Percentiles rank a stretch among this genome's conserved stretches.
phyloP scores from a whole-genome alignment of 352 stramenopile genomes.

The Elongisporangium prolatum region DNA sequence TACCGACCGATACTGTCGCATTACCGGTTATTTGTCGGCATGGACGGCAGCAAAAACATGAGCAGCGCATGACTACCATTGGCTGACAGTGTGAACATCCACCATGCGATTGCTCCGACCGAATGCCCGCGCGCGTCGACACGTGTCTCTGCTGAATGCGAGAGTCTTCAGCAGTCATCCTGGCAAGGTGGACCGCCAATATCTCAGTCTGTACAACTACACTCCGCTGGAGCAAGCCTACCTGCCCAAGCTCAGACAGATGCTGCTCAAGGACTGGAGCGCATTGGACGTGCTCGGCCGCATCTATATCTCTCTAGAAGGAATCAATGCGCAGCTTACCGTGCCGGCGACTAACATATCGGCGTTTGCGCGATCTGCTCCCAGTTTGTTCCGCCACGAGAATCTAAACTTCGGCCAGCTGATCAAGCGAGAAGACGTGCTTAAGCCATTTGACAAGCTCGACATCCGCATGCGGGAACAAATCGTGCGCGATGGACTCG shows the following conservation, averaged over 20 bases:
- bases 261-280: slow-evolving; percentile 34
- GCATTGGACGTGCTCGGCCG: slow-evolving; percentile 47
- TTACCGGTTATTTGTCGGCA: not conserved
- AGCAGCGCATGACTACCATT: not conserved
- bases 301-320: slow-evolving; percentile 93
- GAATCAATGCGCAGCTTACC: slow-evolving; percentile 94
- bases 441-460: slow-evolving; percentile 63
- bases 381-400: slow-evolving; percentile 11
- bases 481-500: slow-evolving; percentile 89
- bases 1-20: not conserved
- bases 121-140: not conserved
- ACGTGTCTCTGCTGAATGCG: not conserved
- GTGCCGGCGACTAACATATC: slow-evolving; percentile 75
- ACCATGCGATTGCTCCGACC: not conserved
- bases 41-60: not conserved
- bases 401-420: slow-evolving; percentile 26
- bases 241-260: slow-evolving; percentile 26
- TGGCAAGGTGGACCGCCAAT: slow-evolving; percentile 17
- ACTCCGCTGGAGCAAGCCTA: slow-evolving; percentile 19
- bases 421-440: slow-evolving; percentile 11
- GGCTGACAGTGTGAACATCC: not conserved
- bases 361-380: slow-evolving; percentile 20
- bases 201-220: slow-evolving; percentile 50
- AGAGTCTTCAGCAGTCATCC: not conserved
- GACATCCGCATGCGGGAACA: slow-evolving; percentile 87